These are phyloP conservation scores for Boletus vinaceobasis DNA, from an alignment of 768 basidiomycete species.

Conservation along the genomic window DNA sequence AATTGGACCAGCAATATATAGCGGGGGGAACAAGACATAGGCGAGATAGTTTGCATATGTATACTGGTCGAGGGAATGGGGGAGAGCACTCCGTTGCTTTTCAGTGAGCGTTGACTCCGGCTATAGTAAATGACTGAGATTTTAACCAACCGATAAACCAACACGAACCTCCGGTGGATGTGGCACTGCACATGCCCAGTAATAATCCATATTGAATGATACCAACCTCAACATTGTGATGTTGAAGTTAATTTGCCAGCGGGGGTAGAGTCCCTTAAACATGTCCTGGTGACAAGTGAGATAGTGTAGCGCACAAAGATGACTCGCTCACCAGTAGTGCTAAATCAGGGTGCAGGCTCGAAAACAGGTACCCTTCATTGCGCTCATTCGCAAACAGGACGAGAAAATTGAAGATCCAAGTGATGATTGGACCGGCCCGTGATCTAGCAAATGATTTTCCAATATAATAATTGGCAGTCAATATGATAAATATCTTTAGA, in stretches of 20 bases:
- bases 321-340: slow-evolving; percentile 53
- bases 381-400: slow-evolving; percentile 77
- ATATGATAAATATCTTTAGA: slow-evolving; percentile 72
- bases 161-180: slow-evolving; percentile 43
- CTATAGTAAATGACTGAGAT: slow-evolving; percentile 16
- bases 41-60: slow-evolving; percentile 70
- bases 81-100: slow-evolving; percentile 54
- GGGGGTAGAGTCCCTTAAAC: slow-evolving; percentile 73
- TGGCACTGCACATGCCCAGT: slow-evolving; percentile 64
- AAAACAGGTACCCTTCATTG: slow-evolving; percentile 71
- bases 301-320: neutral
- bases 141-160: neutral
- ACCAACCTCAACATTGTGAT: slow-evolving; percentile 93
- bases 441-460: slow-evolving; percentile 45
- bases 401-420: slow-evolving; percentile 75
- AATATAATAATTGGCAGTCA: slow-evolving; percentile 66
- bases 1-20: slow-evolving; percentile 96
- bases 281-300: slow-evolving; percentile 46
- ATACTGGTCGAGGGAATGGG: slow-evolving; percentile 60
- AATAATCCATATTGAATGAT: slow-evolving; percentile 90
- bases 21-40: slow-evolving; percentile 87
- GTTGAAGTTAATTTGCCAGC: slow-evolving; percentile 94
- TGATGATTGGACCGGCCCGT: slow-evolving; percentile 46
- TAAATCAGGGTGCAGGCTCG: slow-evolving; percentile 50
- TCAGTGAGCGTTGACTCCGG: slow-evolving; percentile 40